Base-by-base conservation (phyloP, 2,329 filamentous ascomycete genomes). In the Diplodia sapinea region DNA sequence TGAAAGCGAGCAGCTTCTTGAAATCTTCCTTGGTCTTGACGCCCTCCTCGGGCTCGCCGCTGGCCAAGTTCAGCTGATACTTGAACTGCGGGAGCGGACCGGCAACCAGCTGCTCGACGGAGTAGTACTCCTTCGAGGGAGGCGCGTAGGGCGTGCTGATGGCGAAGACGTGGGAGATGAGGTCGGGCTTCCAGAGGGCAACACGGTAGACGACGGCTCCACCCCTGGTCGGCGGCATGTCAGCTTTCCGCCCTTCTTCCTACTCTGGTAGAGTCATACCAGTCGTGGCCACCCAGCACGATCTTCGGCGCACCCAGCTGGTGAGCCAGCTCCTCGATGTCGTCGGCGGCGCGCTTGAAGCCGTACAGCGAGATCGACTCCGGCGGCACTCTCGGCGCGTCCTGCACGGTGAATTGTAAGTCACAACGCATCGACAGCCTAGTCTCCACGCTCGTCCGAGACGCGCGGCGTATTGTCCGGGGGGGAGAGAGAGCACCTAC, bases 221-320 rank as follows among this genome's bases (percentile, higher is more conserved):
- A 77, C 94, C 94, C 59, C 59, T 63, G 20, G 13, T 13, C 3
- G n/a, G 23, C 9, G 23, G 43, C 33, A 26, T 2, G 62, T 38
- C 51, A 59, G 49, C 15, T 50, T 23, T 3, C 9, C 31, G 7
- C 51, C 4, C 2, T 3, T 4, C 31, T 31, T 59, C 36, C 17
- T 23, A 3, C 29, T 20, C 7, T 15, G 15, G 17, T 5, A 13
- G 13, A n/a, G 17, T 13, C 47, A 11, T 63, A 63, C 87, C 94
- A 97, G 80, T 98, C 94, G 80, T 97, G 94, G 8, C 93, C 94
- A 59, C 93, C 93, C 15, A 97, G 85, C 67, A 97, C 89, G 74
- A 97, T 90, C 57, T 78, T 82, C 52, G 76, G 81, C 65, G 82
- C 81, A 4, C 82, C 80, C 4, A 89, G 77, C 47, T 89, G 84